Evolutionary conservation across 306 rosid genomes (phyloP).

Genomic region (Quercus mongolica): DNA sequence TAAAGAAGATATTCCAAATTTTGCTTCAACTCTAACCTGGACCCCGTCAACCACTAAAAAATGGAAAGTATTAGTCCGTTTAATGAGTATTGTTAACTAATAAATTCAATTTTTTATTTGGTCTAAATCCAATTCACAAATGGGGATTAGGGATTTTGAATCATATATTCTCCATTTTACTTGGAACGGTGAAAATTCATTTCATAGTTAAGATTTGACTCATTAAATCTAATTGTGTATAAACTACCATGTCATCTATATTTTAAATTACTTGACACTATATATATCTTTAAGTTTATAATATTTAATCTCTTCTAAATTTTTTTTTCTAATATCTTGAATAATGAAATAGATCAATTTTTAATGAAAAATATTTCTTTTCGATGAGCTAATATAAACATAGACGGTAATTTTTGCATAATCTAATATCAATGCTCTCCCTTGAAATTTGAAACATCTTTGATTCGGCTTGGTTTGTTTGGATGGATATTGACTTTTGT

Average conservation of each 20-base stretch:
- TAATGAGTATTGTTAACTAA: neutral
- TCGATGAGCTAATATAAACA: neutral
- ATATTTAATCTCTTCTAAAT: too few relatives aligned
- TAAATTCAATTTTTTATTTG: neutral
- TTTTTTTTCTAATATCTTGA: too few relatives aligned
- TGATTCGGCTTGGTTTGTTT: neutral
- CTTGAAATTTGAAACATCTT: neutral
- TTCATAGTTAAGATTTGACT: too few relatives aligned
- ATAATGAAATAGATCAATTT: too few relatives aligned
- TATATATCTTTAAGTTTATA: too few relatives aligned
- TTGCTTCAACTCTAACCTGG: neutral
- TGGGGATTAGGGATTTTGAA: fast-evolving
- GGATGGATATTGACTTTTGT: neutral
- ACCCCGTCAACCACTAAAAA: neutral
- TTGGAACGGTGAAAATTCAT: too few relatives aligned
- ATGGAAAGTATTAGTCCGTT: neutral
- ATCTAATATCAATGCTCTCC: neutral
- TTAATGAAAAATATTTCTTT: neutral
- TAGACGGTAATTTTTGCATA: neutral
- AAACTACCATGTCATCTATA: too few relatives aligned
- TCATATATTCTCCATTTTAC: fast-evolving
- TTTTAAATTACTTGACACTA: too few relatives aligned
- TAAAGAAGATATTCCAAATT: neutral
- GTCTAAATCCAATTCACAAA: neutral
- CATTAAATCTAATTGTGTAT: too few relatives aligned